phyloP scores from a whole-genome alignment of 768 basidiomycete genomes.

The Mycena floridula region DNA sequence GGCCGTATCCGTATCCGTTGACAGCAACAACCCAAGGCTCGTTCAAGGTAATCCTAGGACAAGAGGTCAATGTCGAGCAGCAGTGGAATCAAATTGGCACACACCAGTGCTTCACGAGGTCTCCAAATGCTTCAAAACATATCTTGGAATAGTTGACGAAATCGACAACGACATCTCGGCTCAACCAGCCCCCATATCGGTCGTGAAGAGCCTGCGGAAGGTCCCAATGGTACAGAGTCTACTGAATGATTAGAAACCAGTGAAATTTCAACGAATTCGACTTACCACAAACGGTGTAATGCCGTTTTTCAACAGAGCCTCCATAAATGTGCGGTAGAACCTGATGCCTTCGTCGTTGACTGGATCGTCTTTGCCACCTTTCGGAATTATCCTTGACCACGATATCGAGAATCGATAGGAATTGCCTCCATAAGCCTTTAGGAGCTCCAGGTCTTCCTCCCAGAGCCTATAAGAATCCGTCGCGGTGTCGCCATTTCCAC shows the following conservation, averaged over 20 bases:
- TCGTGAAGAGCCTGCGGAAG: conserved; percentile 70
- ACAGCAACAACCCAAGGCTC: conserved; percentile 72
- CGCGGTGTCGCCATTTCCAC: conserved; percentile 60
- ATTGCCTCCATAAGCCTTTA: conserved; percentile 60
- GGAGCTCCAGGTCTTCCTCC: conserved; percentile 59
- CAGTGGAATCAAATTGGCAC: conserved; percentile 7
- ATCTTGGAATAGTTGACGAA: conserved; percentile 54
- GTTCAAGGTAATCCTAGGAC: conserved; percentile 60
- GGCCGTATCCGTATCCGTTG: conserved; percentile 64
- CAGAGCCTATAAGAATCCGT: conserved; percentile 67
- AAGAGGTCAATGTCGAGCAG: not conserved
- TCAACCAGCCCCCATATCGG: conserved; percentile 71
- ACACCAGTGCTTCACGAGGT: conserved; percentile 71
- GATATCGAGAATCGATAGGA: conserved; percentile 73
- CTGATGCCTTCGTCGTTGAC: conserved; percentile 64
- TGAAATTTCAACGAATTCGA: conserved; percentile 11
- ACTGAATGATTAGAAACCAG: not conserved
- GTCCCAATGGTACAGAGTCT: conserved; percentile 79
- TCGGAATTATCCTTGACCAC: conserved; percentile 72
- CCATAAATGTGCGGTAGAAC: conserved; percentile 66
- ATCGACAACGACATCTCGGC: conserved; percentile 63
- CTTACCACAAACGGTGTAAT: conserved; percentile 65
- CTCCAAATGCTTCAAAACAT: conserved; percentile 71
- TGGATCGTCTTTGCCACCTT: conserved; percentile 69
- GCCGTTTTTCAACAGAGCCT: conserved; percentile 53